Evolutionary conservation across 371 early-diverging fungal species (phyloP).

Genomic region (Rhizopus sp.): DNA sequence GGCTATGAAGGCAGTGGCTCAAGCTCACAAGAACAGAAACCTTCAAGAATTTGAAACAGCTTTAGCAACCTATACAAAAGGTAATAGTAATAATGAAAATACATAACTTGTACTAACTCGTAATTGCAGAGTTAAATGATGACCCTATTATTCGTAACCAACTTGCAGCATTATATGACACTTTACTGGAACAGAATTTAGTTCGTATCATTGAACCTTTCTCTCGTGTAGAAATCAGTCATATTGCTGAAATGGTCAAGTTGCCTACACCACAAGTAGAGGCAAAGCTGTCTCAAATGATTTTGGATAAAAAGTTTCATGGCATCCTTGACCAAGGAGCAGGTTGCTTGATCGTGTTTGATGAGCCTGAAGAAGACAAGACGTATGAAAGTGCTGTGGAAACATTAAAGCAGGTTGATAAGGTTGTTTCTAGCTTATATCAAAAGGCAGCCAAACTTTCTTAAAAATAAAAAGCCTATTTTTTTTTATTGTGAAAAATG

Average conservation of each 20-base stretch:
- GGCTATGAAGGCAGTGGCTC: slow-evolving; percentile 94
- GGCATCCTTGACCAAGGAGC: slow-evolving; percentile 98
- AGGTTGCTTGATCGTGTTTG: slow-evolving; percentile 94
- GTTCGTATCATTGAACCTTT: slow-evolving; percentile 98
- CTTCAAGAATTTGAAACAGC: slow-evolving; percentile 93
- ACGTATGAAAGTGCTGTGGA: slow-evolving; percentile 92
- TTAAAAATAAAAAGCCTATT: slow-evolving; percentile 4
- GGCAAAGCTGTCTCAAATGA: slow-evolving; percentile 96
- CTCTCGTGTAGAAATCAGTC: slow-evolving; percentile 95
- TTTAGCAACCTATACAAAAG: slow-evolving; percentile 77
- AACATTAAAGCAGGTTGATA: slow-evolving; percentile 93
- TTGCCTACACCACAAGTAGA: slow-evolving; percentile 92
- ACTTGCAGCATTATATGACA: slow-evolving; percentile 92
- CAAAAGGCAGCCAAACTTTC: slow-evolving; percentile 68
- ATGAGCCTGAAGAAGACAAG: slow-evolving; percentile 86
- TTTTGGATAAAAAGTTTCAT: slow-evolving; percentile 93
- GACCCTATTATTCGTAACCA: slow-evolving; percentile 93
- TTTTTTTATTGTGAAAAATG: background rate
- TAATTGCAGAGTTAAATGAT: slow-evolving; percentile 68
- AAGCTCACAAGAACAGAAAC: slow-evolving; percentile 92
- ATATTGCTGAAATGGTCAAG: slow-evolving; percentile 92
- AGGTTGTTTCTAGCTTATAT: slow-evolving; percentile 93
- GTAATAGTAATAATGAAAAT: background rate
- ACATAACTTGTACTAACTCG: background rate
- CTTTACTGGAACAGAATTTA: slow-evolving; percentile 94